A percentile compares a stretch with the other conserved stretches of the same genome.
These are phyloP conservation scores for Backusella liffmaniae DNA, from an alignment of 192 early-diverging fungal genomes.

Conservation along the genomic window DNA sequence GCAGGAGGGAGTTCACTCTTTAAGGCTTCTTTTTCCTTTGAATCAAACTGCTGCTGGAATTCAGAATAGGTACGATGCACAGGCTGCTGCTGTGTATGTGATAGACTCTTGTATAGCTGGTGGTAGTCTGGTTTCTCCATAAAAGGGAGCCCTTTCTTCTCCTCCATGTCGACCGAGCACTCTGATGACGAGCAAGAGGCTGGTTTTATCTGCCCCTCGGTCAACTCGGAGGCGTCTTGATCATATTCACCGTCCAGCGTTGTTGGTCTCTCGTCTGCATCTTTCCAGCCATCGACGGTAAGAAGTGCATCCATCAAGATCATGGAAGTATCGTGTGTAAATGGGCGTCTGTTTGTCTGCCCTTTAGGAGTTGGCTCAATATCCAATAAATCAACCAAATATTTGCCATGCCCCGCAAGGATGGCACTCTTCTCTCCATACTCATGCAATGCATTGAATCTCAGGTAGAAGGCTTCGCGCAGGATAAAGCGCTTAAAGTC, in stretches of 20 bases:
- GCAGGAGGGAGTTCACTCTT: slow-evolving; percentile 8
- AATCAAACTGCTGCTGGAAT: slow-evolving; percentile 19
- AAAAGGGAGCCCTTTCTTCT: background rate
- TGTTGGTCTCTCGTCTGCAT: slow-evolving; percentile 19
- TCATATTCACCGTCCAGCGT: background rate
- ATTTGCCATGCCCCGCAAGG: slow-evolving; percentile 39
- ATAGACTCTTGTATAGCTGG: slow-evolving; percentile 15
- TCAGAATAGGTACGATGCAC: slow-evolving; percentile 22
- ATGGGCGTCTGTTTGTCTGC: slow-evolving; percentile 15
- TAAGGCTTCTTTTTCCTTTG: background rate
- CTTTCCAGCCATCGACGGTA: slow-evolving; percentile 28
- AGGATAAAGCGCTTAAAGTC: slow-evolving; percentile 42
- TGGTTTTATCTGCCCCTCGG: background rate
- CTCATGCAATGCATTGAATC: slow-evolving; percentile 40
- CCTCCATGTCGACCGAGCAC: background rate
- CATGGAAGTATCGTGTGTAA: slow-evolving; percentile 22
- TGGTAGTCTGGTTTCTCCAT: slow-evolving; percentile 15
- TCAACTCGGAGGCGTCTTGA: background rate
- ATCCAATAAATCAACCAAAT: slow-evolving; percentile 38
- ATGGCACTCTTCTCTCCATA: slow-evolving; percentile 36
- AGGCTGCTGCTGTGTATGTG: slow-evolving; percentile 10
- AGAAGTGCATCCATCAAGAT: slow-evolving; percentile 26
- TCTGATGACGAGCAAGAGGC: background rate
- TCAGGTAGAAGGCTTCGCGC: slow-evolving; percentile 37
- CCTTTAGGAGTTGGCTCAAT: slow-evolving; percentile 30